Conservation (phyloP, 441 rosid genomes). For the Aleurites moluccanus region DNA sequence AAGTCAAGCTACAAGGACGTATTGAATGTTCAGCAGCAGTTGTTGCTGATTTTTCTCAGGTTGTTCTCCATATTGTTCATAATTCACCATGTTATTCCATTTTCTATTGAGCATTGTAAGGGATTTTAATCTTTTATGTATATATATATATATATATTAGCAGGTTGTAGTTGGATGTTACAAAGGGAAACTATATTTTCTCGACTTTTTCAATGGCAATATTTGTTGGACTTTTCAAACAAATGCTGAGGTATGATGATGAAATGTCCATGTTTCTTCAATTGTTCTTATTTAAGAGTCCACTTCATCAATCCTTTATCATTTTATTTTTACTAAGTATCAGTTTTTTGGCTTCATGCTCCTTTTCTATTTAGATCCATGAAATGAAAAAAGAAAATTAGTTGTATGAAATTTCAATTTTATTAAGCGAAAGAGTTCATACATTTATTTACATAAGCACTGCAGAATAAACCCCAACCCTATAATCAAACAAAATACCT, state of each 20-base stretch:
- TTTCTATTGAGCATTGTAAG: slow-evolving; percentile 16
- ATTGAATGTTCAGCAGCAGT: slow-evolving; percentile 85
- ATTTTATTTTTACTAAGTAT: not conserved
- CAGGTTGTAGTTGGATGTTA: slow-evolving; percentile 97
- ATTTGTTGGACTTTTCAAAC: slow-evolving; percentile 85
- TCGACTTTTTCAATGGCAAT: slow-evolving; percentile 64
- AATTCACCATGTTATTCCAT: slow-evolving; percentile 22
- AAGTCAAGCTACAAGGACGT: slow-evolving; percentile 68
- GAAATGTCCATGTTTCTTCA: not conserved
- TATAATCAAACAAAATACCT: not conserved
- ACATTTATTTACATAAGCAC: not conserved
- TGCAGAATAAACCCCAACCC: not conserved
- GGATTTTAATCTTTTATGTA: slow-evolving; percentile 12
- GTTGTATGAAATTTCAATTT: slow-evolving; percentile 1
- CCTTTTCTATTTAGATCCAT: not conserved
- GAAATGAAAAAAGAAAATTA: not conserved
- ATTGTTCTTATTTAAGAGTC: slow-evolving; percentile 11
- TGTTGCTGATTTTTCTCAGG: slow-evolving; percentile 80
- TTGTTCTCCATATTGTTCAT: slow-evolving; percentile 30
- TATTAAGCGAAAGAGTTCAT: not conserved
- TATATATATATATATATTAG: slow-evolving; percentile 17
- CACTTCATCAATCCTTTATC: not conserved
- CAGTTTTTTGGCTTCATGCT: not conserved
- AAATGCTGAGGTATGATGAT: slow-evolving; percentile 65
- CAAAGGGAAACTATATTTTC: slow-evolving; percentile 73